Evolutionary conservation across 805 yeast genomes (phyloP).

Genomic region (Kazachstania viticola): DNA sequence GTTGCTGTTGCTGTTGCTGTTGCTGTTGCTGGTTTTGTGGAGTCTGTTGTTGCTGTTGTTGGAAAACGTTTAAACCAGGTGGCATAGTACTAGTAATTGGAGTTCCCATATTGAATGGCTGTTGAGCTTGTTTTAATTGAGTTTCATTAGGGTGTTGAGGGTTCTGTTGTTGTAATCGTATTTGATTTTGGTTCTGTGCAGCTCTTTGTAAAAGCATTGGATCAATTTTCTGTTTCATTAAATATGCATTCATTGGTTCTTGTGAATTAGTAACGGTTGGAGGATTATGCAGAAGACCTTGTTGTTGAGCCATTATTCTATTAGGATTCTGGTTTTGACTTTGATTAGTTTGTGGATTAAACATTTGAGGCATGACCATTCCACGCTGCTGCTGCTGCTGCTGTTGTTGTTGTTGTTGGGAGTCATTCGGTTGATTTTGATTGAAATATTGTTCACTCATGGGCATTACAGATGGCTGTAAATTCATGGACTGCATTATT

Average conservation of each 20-base stretch:
- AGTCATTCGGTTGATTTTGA: constrained; percentile 17
- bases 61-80: constrained; percentile 18
- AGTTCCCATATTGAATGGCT: constrained; percentile 6
- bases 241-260: constrained; percentile 10
- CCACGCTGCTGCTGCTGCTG: constrained; percentile 12
- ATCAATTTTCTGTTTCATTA: constrained; percentile 22
- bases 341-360: constrained; percentile 20
- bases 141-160: constrained; percentile 11
- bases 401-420: too few relatives aligned
- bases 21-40: constrained; percentile 5
- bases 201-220: constrained; percentile 9
- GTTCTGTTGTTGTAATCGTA: constrained; percentile 8
- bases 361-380: constrained; percentile 21
- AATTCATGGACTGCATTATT: constrained; percentile 19
- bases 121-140: constrained; percentile 6
- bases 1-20: constrained; percentile 4
- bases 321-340: constrained; percentile 7
- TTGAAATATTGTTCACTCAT: constrained; percentile 21
- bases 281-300: constrained; percentile 7
- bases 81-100: constrained; percentile 11
- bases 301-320: constrained; percentile 17
- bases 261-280: constrained; percentile 10
- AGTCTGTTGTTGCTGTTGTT: constrained; percentile 5
- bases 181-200: constrained; percentile 10
- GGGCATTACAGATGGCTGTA: constrained; percentile 20